Evolutionary conservation across 768 basidiomycete genomes (phyloP).

Genomic region (Mycena venus): DNA sequence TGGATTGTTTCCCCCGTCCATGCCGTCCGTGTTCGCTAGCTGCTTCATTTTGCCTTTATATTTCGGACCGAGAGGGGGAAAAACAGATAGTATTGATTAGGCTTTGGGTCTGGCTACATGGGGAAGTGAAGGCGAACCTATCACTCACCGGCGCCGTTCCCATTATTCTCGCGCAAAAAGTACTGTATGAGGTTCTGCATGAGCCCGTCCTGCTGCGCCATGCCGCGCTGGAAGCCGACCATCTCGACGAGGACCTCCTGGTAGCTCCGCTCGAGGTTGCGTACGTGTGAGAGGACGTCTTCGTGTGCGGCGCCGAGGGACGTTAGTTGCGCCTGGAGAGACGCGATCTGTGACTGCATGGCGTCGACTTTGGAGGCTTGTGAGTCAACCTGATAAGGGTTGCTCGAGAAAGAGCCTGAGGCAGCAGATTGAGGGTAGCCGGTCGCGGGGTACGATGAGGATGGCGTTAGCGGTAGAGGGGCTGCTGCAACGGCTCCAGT

Average conservation of each 20-base stretch:
- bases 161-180: constrained; percentile 77
- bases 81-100: constrained; percentile 32
- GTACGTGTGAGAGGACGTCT: constrained; percentile 66
- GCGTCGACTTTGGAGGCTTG: constrained; percentile 45
- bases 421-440: constrained; percentile 41
- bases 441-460: constrained; percentile 42
- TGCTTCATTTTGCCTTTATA: constrained; percentile 37
- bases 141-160: constrained; percentile 39
- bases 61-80: constrained; percentile 1
- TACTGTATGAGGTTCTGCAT: constrained; percentile 88
- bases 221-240: constrained; percentile 78
- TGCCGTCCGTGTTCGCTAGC: constrained; percentile 10
- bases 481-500: constrained; percentile 47
- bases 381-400: constrained; percentile 44
- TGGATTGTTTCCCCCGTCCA: constrained; percentile 34
- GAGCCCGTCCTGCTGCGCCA: constrained; percentile 88
- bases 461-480: constrained; percentile 38
- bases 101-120: constrained; percentile 19
- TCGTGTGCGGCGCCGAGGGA: constrained; percentile 61
- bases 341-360: constrained; percentile 50
- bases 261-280: constrained; percentile 73
- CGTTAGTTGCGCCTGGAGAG: constrained; percentile 55
- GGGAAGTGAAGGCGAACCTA: constrained; percentile 29
- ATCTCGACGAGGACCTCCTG: constrained; percentile 79
- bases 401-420: constrained; percentile 43